A percentile compares a stretch with the other conserved stretches of the same genome.
phyloP scores from a whole-genome alignment of 2,329 filamentous ascomycete species.

The Apiospora malaysiana region DNA sequence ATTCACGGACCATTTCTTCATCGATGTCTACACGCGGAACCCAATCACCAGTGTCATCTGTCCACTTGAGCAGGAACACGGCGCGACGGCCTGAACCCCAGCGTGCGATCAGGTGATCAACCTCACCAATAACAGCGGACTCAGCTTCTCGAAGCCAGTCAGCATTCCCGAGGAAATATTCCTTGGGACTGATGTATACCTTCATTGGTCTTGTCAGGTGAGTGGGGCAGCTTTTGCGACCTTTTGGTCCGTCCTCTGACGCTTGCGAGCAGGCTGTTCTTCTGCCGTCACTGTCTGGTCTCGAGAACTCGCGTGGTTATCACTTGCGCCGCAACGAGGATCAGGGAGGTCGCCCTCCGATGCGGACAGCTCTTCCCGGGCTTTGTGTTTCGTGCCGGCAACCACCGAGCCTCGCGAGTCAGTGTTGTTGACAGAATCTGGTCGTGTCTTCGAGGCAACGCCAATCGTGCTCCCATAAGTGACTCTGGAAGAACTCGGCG shows the following conservation, averaged over 20 bases:
- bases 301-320: neutral
- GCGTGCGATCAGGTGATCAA: slow-evolving; percentile 1
- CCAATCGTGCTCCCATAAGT: neutral
- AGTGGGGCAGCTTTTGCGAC: neutral
- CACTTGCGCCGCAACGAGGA: neutral
- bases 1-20: neutral
- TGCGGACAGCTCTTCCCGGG: neutral
- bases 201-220: neutral
- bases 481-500: neutral
- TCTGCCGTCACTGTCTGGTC: neutral
- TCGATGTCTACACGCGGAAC: neutral
- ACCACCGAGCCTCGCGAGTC: neutral
- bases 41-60: neutral
- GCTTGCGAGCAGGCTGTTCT: neutral
- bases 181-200: neutral
- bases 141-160: slow-evolving; percentile 3
- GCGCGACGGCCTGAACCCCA: neutral
- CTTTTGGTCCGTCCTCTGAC: neutral
- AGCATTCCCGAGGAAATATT: neutral
- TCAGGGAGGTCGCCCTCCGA: neutral
- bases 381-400: neutral
- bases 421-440: neutral
- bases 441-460: neutral
- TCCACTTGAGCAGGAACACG: neutral
- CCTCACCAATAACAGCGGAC: neutral